These are phyloP conservation scores for Gyrodon lividus DNA, from an alignment of 768 basidiomycete genomes.

Conservation along the genomic window DNA sequence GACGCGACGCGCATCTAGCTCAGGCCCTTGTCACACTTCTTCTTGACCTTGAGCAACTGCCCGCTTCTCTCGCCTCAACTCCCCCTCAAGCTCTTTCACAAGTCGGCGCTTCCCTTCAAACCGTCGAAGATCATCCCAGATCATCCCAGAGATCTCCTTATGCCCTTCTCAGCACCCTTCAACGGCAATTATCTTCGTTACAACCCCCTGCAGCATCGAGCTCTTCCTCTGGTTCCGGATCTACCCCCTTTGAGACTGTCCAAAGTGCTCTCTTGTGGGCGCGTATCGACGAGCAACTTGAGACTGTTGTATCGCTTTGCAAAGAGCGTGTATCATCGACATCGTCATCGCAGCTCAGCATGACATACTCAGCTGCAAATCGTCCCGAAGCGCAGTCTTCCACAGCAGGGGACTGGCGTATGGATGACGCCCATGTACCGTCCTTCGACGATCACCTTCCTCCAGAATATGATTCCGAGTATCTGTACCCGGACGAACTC, in stretches of 20 bases:
- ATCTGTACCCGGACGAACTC: slow-evolving; percentile 15
- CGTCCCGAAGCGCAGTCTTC: slow-evolving; percentile 20
- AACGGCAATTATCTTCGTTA: slow-evolving; percentile 65
- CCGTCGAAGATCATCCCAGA: neutral
- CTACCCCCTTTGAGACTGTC: slow-evolving; percentile 47
- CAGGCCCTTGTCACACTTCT: slow-evolving; percentile 69
- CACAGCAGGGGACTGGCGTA: slow-evolving; percentile 32
- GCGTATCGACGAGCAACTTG: slow-evolving; percentile 71
- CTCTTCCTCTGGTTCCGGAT: slow-evolving; percentile 8
- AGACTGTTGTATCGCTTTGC: slow-evolving; percentile 64
- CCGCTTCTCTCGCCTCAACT: slow-evolving; percentile 28
- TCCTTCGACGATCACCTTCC: slow-evolving; percentile 38
- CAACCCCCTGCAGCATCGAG: slow-evolving; percentile 37
- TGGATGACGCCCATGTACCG: neutral
- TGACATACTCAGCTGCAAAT: slow-evolving; percentile 24
- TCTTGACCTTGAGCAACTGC: slow-evolving; percentile 63
- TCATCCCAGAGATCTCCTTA: slow-evolving; percentile 14
- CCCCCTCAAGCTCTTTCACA: slow-evolving; percentile 15
- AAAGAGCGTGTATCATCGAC: slow-evolving; percentile 46
- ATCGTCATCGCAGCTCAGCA: slow-evolving; percentile 8
- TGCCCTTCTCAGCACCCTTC: slow-evolving; percentile 59
- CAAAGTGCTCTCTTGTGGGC: slow-evolving; percentile 72
- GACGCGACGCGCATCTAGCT: slow-evolving; percentile 61
- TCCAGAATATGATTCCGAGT: slow-evolving; percentile 51
- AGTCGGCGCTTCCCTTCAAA: slow-evolving; percentile 7